These are phyloP conservation scores for Phialocephala subalpina DNA, from an alignment of 2,329 filamentous ascomycete genomes.

Conservation along the genomic window DNA sequence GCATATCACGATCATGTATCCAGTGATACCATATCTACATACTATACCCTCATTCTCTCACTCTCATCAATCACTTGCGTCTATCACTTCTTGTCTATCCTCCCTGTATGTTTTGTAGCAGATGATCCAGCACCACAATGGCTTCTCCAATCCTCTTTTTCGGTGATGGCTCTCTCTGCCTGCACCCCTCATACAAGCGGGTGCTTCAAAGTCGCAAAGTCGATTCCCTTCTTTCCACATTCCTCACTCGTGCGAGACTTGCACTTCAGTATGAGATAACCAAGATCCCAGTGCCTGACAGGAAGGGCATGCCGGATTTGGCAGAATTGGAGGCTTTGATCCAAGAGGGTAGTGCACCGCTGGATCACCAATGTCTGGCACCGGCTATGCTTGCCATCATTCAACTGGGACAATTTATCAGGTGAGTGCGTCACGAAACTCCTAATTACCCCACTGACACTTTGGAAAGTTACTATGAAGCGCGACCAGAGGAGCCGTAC, in stretches of 20 bases:
- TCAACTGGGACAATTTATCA: slow-evolving; percentile 8
- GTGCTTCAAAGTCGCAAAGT: slow-evolving; percentile 6
- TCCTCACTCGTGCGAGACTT: slow-evolving; percentile 8
- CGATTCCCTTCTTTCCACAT: slow-evolving; percentile 7
- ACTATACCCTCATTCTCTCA: slow-evolving; percentile 13
- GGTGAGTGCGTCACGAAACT: neutral
- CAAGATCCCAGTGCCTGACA: slow-evolving; percentile 5
- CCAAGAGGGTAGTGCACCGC: slow-evolving; percentile 11
- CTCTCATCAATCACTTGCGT: slow-evolving; percentile 6
- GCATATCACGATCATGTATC: slow-evolving; percentile 8
- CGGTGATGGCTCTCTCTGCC: slow-evolving; percentile 8
- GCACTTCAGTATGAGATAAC: slow-evolving; percentile 9
- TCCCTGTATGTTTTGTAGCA: slow-evolving; percentile 1
- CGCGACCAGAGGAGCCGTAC: slow-evolving; percentile 9
- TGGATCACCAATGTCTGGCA: slow-evolving; percentile 8
- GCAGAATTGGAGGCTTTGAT: slow-evolving; percentile 10
- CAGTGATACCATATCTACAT: slow-evolving; percentile 3
- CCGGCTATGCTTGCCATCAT: slow-evolving; percentile 7
- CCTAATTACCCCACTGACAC: neutral
- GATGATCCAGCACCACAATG: slow-evolving; percentile 4
- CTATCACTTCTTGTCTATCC: slow-evolving; percentile 11
- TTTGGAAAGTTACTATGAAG: slow-evolving; percentile 3
- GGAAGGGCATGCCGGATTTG: slow-evolving; percentile 7
- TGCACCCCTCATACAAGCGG: slow-evolving; percentile 10
- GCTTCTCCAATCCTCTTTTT: slow-evolving; percentile 8